A percentile compares a stretch with the other conserved stretches of the same genome.
Evolutionary conservation across 2,329 filamentous ascomycete species (phyloP).

Genomic region (Xylariomycetidae sp.): DNA sequence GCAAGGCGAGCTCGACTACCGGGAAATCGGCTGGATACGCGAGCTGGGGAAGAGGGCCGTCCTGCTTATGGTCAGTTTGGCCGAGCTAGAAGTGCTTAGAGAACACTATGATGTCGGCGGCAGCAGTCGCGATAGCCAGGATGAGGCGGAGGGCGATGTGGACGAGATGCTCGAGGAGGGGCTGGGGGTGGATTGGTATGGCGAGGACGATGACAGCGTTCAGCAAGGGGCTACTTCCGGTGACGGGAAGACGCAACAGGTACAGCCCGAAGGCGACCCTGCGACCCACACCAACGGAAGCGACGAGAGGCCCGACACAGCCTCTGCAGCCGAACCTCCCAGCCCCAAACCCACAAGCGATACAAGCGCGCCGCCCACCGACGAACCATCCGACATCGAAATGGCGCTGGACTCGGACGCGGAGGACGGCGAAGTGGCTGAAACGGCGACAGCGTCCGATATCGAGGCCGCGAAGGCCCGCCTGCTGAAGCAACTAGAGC

Average conservation of each 20-base stretch:
- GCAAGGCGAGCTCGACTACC: conserved; percentile 66
- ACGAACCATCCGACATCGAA: conserved; percentile 29
- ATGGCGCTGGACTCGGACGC: conserved; percentile 27
- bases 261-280: too few relatives aligned
- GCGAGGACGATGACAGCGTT: conserved; percentile 21
- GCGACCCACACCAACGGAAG: background rate
- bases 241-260: too few relatives aligned
- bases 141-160: conserved; percentile 38
- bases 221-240: too few relatives aligned
- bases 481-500: conserved; percentile 29
- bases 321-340: too few relatives aligned
- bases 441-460: conserved; percentile 23
- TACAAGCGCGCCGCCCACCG: conserved; percentile 33
- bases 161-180: conserved; percentile 34
- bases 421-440: conserved; percentile 33
- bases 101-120: conserved; percentile 34
- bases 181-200: conserved; percentile 7
- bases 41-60: conserved; percentile 75
- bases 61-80: conserved; percentile 48
- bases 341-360: conserved; percentile 17
- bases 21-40: conserved; percentile 68
- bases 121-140: conserved; percentile 21
- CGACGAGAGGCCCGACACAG: too few relatives aligned
- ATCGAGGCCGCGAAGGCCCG: conserved; percentile 43
- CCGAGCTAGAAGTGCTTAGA: conserved; percentile 44